These are phyloP conservation scores for Neohortaea acidophila DNA, from an alignment of 495 filamentous ascomycete species.

Conservation along the genomic window DNA sequence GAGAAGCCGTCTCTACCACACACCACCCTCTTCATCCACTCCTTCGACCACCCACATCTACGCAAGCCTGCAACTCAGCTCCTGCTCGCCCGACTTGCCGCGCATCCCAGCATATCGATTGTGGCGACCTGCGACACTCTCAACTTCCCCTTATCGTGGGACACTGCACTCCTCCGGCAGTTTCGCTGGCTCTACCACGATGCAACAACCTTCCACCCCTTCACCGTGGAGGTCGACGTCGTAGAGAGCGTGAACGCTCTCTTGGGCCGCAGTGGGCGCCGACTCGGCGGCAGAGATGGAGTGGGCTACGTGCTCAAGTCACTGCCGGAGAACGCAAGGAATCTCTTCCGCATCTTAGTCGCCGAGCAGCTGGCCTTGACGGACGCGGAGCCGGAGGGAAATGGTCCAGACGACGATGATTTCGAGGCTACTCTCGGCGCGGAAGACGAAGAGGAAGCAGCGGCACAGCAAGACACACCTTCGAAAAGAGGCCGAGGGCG, in stretches of 20 bases:
- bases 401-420: constrained; percentile 24
- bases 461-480: constrained; percentile 7
- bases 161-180: constrained; percentile 57
- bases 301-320: constrained; percentile 80
- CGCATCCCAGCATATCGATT: constrained; percentile 58
- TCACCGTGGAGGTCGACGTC: constrained; percentile 52
- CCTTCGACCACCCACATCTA: constrained; percentile 69
- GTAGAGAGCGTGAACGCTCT: constrained; percentile 79
- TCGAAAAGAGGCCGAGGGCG: constrained; percentile 8
- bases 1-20: constrained; percentile 31
- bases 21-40: constrained; percentile 67
- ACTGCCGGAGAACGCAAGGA: constrained; percentile 81
- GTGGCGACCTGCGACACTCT: constrained; percentile 75
- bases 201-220: constrained; percentile 73
- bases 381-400: constrained; percentile 24
- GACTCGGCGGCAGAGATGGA: constrained; percentile 78
- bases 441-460: constrained; percentile 34
- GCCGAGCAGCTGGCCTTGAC: constrained; percentile 64
- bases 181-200: constrained; percentile 87
- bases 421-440: constrained; percentile 22
- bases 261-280: constrained; percentile 65
- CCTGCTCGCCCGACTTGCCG: constrained; percentile 58
- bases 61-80: constrained; percentile 55
- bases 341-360: constrained; percentile 67
- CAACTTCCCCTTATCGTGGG: constrained; percentile 79